Evolutionary conservation across 140 eudicot species (phyloP), one percentile per base, ranked within the genome.

Genomic region (Stevia rebaudiana): DNA sequence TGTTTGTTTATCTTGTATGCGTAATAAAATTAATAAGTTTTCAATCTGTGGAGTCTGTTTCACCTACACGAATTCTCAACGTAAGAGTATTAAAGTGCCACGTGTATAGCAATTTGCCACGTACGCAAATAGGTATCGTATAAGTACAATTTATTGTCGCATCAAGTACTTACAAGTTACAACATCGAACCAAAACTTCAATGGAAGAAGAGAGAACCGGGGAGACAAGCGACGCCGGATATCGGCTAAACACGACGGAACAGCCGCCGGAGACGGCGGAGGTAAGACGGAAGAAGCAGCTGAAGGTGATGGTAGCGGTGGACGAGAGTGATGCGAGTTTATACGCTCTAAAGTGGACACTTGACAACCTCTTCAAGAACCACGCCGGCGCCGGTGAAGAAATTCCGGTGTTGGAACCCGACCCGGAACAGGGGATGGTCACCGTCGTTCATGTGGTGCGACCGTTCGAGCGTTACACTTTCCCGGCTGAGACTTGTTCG

Each of bases 321-420:
- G 97, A 89, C 40, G 86, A 83, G 40, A 86, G 97, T 61, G 86
- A 89, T 1, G 65, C 53, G 22, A 89, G 97, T 55, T 74, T 86
- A 55, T 73, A 83, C 41, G 92, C 89, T 11, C 79, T 89, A 6
- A 60, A 70, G n/a, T 89, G 97, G 97, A 68, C 72, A 7, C 76
- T 89, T 16, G 76, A 77, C 21, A 61, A 77, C 40, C 70, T 89
- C 8, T 49, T 85, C 61, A 60, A 52, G n/a, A 64, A 17, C 0
- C 50, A 23, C 41, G 28, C 11, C 50, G 28, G 11, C 9, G 36
- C 69, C 39, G 42, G 22, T 19, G 52, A 49, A 7, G 60, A 61
- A 2, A 40, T 41, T 1, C 61, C 43, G 61, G 72, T 17, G 30
- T 15, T 1, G 31, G 80, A 68, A 23, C 66, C 71, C 40, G 76